Evolutionary conservation across 169 alveolate species (phyloP).

Genomic region (Theileria parva): DNA sequence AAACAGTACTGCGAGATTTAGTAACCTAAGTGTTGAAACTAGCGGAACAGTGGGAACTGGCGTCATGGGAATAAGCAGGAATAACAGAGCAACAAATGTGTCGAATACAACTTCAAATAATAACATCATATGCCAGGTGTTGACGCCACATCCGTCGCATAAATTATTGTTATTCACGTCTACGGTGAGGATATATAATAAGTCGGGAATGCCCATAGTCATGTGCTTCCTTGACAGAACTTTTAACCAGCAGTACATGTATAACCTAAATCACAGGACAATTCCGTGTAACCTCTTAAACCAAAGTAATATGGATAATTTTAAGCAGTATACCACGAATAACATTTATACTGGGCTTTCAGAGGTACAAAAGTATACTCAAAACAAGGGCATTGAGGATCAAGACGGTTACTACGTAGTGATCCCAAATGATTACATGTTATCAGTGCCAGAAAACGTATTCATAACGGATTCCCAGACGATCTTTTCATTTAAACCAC

Average conservation of each 20-base stretch:
- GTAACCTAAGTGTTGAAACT: neutral
- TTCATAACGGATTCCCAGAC: constrained; percentile 51
- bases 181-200: constrained; percentile 76
- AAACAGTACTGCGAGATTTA: neutral
- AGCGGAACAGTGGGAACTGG: neutral
- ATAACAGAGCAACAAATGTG: constrained; percentile 34
- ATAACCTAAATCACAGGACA: constrained; percentile 68
- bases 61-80: constrained; percentile 23
- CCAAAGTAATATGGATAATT: constrained; percentile 38
- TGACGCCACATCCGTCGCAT: constrained; percentile 82
- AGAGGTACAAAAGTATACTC: neutral
- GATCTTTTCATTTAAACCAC: constrained; percentile 50
- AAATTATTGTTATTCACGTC: constrained; percentile 80
- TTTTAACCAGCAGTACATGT: constrained; percentile 67
- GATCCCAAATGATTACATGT: constrained; percentile 60
- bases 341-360: constrained; percentile 5
- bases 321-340: constrained; percentile 33
- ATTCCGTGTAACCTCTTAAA: constrained; percentile 63
- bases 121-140: constrained; percentile 75
- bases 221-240: constrained; percentile 73
- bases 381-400: constrained; percentile 17
- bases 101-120: constrained; percentile 16
- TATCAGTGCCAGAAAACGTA: constrained; percentile 64
- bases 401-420: constrained; percentile 51
- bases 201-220: constrained; percentile 82